phyloP scores from a whole-genome alignment of 768 basidiomycete genomes.

The Melanogaster broomeanus region DNA sequence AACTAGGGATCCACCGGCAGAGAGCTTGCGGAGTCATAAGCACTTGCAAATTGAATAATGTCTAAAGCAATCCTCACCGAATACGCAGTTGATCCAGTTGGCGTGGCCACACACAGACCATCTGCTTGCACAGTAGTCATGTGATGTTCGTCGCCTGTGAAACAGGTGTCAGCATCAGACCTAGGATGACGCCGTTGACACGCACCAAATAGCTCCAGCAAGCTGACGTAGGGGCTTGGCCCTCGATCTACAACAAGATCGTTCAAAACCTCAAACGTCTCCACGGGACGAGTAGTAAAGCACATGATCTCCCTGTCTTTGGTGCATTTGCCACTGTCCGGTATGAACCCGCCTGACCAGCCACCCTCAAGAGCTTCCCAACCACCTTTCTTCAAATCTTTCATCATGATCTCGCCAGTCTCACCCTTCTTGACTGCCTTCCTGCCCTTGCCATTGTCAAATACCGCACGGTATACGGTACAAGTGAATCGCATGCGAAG shows the following conservation, averaged over 20 bases:
- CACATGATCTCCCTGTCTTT: slow-evolving; percentile 99
- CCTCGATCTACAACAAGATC: slow-evolving; percentile 98
- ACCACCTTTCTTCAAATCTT: slow-evolving; percentile 82
- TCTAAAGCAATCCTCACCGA: slow-evolving; percentile 57
- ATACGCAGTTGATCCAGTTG: slow-evolving; percentile 98
- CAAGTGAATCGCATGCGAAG: slow-evolving; percentile 99
- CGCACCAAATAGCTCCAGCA: slow-evolving; percentile 94
- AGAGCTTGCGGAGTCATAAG: slow-evolving; percentile 51
- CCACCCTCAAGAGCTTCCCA: slow-evolving; percentile 97
- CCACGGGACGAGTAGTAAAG: slow-evolving; percentile 90
- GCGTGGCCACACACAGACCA: slow-evolving; percentile 91
- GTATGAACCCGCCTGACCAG: slow-evolving; percentile 46
- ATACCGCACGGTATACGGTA: slow-evolving; percentile 92
- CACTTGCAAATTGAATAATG: neutral
- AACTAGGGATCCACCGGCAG: slow-evolving; percentile 95
- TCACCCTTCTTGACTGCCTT: slow-evolving; percentile 92
- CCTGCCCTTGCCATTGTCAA: slow-evolving; percentile 64
- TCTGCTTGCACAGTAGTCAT: slow-evolving; percentile 99
- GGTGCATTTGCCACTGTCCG: slow-evolving; percentile 45
- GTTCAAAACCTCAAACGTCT: slow-evolving; percentile 95
- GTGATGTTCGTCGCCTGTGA: slow-evolving; percentile 93
- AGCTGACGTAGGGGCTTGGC: slow-evolving; percentile 95
- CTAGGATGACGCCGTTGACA: slow-evolving; percentile 9
- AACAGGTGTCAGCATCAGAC: slow-evolving; percentile 2
- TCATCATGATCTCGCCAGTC: slow-evolving; percentile 97